Conservation (phyloP, 2,329 filamentous ascomycete species). For the Hymenoscyphus occultus region DNA sequence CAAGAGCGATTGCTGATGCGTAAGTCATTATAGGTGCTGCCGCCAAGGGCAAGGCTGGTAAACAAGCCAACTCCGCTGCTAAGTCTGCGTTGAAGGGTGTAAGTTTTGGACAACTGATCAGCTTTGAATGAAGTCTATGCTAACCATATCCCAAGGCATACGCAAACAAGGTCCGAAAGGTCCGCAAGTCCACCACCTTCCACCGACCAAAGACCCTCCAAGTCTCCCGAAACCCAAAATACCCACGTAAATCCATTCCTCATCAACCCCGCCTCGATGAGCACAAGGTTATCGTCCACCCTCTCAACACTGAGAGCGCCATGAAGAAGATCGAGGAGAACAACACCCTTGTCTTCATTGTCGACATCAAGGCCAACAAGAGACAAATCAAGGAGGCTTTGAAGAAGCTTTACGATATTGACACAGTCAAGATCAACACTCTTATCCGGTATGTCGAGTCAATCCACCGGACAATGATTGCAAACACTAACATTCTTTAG, state of each 20-base stretch:
- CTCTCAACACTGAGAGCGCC: conserved; percentile 98
- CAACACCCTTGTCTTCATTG: conserved; percentile 98
- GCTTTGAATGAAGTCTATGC: conserved; percentile 16
- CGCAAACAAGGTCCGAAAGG: conserved; percentile 87
- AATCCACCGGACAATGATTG: background rate
- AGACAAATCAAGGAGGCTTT: conserved; percentile 96
- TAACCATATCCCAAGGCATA: conserved; percentile 50
- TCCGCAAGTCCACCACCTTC: conserved; percentile 91
- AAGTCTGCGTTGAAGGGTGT: conserved; percentile 96
- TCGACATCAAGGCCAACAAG: conserved; percentile 98
- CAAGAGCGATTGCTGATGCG: conserved; percentile 71
- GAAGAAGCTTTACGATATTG: conserved; percentile 99
- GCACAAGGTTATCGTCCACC: conserved; percentile 97
- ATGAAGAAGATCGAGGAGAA: conserved; percentile 99
- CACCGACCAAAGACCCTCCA: conserved; percentile 95
- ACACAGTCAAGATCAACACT: conserved; percentile 98
- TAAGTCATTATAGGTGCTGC: conserved; percentile 53
- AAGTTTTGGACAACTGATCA: conserved; percentile 53
- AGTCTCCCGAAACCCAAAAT: conserved; percentile 88
- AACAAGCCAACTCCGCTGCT: conserved; percentile 90
- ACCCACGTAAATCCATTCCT: conserved; percentile 92
- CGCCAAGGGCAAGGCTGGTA: conserved; percentile 59
- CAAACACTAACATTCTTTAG: conserved; percentile 43
- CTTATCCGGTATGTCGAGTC: conserved; percentile 73
- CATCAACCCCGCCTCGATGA: conserved; percentile 90